Conservation (phyloP, 2,329 filamentous ascomycete genomes). For the Claviceps quebecensis region DNA sequence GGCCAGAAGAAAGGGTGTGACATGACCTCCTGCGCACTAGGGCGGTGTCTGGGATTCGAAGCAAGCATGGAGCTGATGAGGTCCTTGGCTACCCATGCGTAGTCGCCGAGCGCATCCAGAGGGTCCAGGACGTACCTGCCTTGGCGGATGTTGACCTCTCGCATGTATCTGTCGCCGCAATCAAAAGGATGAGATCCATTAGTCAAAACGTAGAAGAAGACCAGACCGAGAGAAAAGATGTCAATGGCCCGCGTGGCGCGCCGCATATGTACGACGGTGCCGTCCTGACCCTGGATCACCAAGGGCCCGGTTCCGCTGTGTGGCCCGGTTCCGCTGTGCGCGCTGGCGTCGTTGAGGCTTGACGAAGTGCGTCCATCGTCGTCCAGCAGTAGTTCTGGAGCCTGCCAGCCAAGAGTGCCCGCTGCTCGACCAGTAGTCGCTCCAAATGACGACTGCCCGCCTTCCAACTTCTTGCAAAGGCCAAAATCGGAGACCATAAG, state of each 20-base stretch:
- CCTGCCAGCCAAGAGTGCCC: constrained; percentile 91
- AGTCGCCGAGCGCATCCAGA: constrained; percentile 65
- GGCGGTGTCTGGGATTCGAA: constrained; percentile 41
- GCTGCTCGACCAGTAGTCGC: constrained; percentile 88
- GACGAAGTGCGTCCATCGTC: constrained; percentile 46
- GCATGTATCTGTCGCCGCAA: constrained; percentile 85
- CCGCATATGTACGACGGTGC: constrained; percentile 45
- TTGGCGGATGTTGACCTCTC: constrained; percentile 94
- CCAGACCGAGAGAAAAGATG: constrained; percentile 89
- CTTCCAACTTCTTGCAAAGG: constrained; percentile 91
- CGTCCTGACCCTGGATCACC: constrained; percentile 40
- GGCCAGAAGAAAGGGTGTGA: constrained; percentile 96
- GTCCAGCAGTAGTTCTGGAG: constrained; percentile 78
- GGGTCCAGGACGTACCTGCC: constrained; percentile 60
- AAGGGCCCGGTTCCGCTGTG: constrained; percentile 25
- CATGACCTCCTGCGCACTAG: constrained; percentile 66
- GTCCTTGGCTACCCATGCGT: constrained; percentile 74
- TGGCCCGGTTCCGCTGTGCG: constrained; percentile 40
- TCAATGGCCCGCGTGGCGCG: constrained; percentile 92
- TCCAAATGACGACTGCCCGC: constrained; percentile 85
- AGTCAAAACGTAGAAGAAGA: constrained; percentile 98
- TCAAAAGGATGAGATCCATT: constrained; percentile 88
- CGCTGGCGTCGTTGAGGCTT: constrained; percentile 34
- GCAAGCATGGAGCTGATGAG: constrained; percentile 69
- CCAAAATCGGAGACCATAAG: constrained; percentile 96